phyloP scores from a whole-genome alignment of 1,139 yeast species.

The Williopsis jadinii region DNA sequence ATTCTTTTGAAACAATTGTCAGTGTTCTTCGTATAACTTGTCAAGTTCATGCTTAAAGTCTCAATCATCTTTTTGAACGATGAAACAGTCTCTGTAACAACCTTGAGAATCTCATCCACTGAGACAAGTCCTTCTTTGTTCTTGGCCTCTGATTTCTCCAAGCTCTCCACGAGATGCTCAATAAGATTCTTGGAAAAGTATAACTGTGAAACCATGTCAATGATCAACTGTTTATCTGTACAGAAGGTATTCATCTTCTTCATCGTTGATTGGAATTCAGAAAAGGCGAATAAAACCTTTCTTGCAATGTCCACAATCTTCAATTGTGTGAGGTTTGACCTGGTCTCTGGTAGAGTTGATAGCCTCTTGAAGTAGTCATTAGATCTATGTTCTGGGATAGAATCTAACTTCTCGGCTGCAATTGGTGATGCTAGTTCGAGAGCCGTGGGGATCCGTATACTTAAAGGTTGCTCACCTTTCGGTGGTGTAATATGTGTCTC shows the following conservation, averaged over 20 bases:
- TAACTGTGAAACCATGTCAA: slow-evolving; percentile 49
- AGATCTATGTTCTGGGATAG: slow-evolving; percentile 36
- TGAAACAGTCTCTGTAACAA: slow-evolving; percentile 31
- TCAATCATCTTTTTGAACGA: slow-evolving; percentile 46
- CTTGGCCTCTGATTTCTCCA: slow-evolving; percentile 33
- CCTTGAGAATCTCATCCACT: slow-evolving; percentile 29
- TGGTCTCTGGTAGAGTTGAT: slow-evolving; percentile 57
- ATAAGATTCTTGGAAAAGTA: slow-evolving; percentile 53
- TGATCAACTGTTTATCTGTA: slow-evolving; percentile 52
- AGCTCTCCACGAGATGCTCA: slow-evolving; percentile 50
- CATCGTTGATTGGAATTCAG: slow-evolving; percentile 65
- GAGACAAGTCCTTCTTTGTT: slow-evolving; percentile 7
- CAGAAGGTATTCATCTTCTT: slow-evolving; percentile 64
- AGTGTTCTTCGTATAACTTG: slow-evolving; percentile 43
- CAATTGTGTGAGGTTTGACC: slow-evolving; percentile 8
- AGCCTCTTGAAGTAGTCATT: slow-evolving; percentile 67
- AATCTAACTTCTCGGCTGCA: slow-evolving; percentile 9
- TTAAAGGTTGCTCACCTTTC: too few species aligned
- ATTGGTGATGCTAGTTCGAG: slow-evolving; percentile 6
- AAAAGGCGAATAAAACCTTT: slow-evolving; percentile 51
- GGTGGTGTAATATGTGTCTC: too few species aligned
- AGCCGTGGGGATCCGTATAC: too few species aligned
- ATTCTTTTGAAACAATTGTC: slow-evolving; percentile 69
- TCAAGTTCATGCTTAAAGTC: slow-evolving; percentile 40
- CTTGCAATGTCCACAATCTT: slow-evolving; percentile 44